A percentile compares a stretch with the other conserved stretches of the same genome.
phyloP scores from a whole-genome alignment of 2,329 filamentous ascomycete species.

The Drechslerella dactyloides region DNA sequence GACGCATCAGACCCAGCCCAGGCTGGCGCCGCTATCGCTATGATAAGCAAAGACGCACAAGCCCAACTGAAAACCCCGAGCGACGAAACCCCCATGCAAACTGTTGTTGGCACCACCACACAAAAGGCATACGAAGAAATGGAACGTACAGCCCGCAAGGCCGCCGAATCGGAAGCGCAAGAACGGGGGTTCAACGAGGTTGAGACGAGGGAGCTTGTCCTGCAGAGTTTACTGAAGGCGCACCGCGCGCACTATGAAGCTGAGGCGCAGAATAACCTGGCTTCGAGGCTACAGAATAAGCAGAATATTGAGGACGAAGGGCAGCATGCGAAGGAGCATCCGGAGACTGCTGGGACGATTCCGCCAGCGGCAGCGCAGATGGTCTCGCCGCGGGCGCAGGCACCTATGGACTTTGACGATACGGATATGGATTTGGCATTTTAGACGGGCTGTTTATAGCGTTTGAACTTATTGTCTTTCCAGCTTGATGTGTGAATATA shows the following conservation, averaged over 20 bases:
- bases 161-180: background rate
- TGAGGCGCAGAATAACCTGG: background rate
- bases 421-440: no score
- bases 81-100: background rate
- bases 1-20: background rate
- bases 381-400: background rate
- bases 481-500: no score
- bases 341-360: background rate
- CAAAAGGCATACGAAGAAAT: background rate
- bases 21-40: background rate
- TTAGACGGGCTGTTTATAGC: no score
- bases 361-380: background rate
- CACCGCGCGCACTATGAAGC: background rate
- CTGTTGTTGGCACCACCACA: background rate
- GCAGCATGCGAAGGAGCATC: background rate
- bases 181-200: background rate
- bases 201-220: background rate
- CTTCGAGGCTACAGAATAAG: no score
- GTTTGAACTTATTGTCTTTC: no score
- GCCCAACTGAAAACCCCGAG: background rate
- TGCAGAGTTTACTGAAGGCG: background rate
- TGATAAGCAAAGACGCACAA: background rate
- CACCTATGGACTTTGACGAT: background rate
- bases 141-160: background rate
- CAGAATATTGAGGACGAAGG: background rate